These are phyloP conservation scores for Tricholomella constricta DNA, from an alignment of 768 basidiomycete species.

Conservation along the genomic window DNA sequence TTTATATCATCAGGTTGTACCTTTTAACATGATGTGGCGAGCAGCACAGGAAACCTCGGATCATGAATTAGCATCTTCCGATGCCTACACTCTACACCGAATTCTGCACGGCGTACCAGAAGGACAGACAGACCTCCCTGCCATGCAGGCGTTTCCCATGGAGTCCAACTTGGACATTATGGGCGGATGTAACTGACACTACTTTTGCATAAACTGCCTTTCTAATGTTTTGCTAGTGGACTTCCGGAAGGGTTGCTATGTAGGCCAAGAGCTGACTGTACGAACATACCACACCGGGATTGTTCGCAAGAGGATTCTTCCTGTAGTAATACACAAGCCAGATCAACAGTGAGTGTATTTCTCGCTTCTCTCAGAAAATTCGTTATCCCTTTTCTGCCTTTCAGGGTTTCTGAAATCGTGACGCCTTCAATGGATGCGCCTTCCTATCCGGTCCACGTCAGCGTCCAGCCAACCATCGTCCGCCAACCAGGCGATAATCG, in stretches of 20 bases:
- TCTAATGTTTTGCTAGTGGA: constrained; percentile 57
- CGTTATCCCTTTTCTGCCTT: constrained; percentile 2
- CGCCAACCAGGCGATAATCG: constrained; percentile 24
- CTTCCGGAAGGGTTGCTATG: constrained; percentile 96
- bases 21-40: not conserved
- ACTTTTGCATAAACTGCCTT: not conserved
- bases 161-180: constrained; percentile 95
- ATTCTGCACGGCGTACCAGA: constrained; percentile 87
- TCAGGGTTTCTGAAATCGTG: constrained; percentile 14
- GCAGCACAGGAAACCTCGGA: constrained; percentile 56
- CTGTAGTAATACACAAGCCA: constrained; percentile 59
- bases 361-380: not conserved
- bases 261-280: constrained; percentile 96
- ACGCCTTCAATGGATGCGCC: constrained; percentile 20
- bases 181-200: constrained; percentile 73
- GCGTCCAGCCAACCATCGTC: constrained; percentile 37
- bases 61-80: constrained; percentile 52
- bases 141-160: constrained; percentile 84
- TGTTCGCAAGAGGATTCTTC: constrained; percentile 86
- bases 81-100: constrained; percentile 77
- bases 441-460: constrained; percentile 34
- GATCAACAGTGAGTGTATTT: constrained; percentile 33
- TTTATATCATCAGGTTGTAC: not conserved
- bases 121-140: constrained; percentile 73
- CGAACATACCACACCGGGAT: constrained; percentile 95